These are phyloP conservation scores for Acer yangbiense DNA, from an alignment of 345 rosid species.

Conservation along the genomic window DNA sequence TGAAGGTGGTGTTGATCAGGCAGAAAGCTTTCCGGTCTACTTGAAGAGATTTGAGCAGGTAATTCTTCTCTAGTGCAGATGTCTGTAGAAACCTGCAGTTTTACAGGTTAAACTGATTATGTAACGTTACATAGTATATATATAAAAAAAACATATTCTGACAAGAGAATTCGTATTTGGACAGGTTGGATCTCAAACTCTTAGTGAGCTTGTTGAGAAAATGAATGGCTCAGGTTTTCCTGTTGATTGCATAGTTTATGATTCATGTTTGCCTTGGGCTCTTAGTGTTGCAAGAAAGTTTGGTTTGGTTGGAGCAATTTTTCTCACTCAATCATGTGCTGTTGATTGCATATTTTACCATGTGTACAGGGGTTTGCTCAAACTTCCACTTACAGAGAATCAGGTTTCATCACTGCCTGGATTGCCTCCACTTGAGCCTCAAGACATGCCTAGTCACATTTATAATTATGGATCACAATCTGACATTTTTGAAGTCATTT, in stretches of 20 bases:
- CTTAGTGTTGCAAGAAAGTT: conserved; percentile 33
- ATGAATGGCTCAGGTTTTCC: conserved; percentile 9
- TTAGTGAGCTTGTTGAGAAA: conserved; percentile 20
- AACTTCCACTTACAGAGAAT: conserved; percentile 17
- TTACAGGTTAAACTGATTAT: too few species aligned
- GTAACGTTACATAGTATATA: too few species aligned
- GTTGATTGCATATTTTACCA: conserved; percentile 27
- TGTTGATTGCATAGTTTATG: conserved; percentile 25
- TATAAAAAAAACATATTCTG: not conserved
- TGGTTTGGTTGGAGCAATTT: conserved; percentile 31
- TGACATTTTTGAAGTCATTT: not conserved
- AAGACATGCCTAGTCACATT: conserved; percentile 31
- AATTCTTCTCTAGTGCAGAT: not conserved
- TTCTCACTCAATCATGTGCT: conserved; percentile 39
- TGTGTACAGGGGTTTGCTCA: conserved; percentile 17
- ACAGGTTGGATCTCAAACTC: conserved; percentile 25
- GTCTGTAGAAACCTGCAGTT: not conserved
- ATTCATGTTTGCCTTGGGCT: conserved; percentile 36
- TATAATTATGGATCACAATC: conserved; percentile 27
- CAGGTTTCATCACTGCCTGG: conserved; percentile 24
- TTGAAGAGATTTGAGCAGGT: conserved; percentile 1
- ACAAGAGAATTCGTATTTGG: not conserved
- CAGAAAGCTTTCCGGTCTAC: conserved; percentile 22
- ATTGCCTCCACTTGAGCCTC: conserved; percentile 26
- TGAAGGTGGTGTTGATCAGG: conserved; percentile 18